Base-by-base conservation (phyloP, 129 eudicot species). In the Sambucus nigra region DNA sequence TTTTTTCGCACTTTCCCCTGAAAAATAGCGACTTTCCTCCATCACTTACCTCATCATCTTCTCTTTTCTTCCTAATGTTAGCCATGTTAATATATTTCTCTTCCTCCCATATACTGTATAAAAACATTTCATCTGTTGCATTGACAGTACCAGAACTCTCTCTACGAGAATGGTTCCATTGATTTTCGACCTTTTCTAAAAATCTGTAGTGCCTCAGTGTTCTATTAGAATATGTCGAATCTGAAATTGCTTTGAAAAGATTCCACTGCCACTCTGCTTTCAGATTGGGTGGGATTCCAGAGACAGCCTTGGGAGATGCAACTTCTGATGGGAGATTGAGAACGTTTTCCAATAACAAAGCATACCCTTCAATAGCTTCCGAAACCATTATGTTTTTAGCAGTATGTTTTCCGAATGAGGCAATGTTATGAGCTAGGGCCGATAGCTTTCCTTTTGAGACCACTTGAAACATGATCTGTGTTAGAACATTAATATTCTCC, bases 241-340 rank as follows among this genome's bases (percentile, higher is more conserved):
- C 76, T 32, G 24, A 51, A 53, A 73, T 50, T 24, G 54, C 72
- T 66, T 80, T 81, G 67, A 86, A 82, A 64, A 25, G 60, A 59
- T 25, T 73, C 96, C 99, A 92, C 59, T 63, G 76, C 99, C 99
- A 92, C 66, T 74, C 79, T 6, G 62, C 60, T 74, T 77, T 92
- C 25, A 69, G 38, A 50, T 78, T 62, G 5, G 45, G 38, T 32
- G 94, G 84, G 59, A 92, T 80, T 25, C 70, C 82, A 27, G 87
- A 65, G 32, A 73, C 62, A 69, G 74, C 41, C 75, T 51, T 39
- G 19, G 95, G 82, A 20, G 70, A 59, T 31, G 87, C 78, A 66
- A 80, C 96, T 75, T 86, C 99, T 0, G 99, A 92, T 54, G 99
- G 99, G 53, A 86, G 71, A 42, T 67, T 66, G 27, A 92, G 61